Evolutionary conservation across 169 alveolate genomes (phyloP).

Genomic region (Cryptosporidium bovis): DNA sequence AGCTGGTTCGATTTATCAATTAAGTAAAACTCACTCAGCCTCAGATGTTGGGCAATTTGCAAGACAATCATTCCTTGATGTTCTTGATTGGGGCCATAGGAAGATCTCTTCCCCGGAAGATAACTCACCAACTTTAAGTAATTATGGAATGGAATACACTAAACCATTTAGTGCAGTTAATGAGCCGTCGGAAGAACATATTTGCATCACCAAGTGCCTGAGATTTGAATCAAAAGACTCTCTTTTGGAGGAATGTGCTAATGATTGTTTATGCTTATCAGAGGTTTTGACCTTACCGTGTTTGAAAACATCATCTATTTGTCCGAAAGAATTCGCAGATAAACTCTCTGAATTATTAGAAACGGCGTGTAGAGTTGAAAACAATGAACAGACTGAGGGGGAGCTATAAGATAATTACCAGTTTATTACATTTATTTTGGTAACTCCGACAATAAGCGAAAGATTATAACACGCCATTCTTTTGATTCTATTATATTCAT

Average conservation of each 20-base stretch:
- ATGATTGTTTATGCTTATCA: constrained; percentile 51
- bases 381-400: neutral
- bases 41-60: constrained; percentile 85
- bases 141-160: neutral
- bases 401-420: constrained; percentile 30
- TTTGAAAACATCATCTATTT: constrained; percentile 27
- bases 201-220: constrained; percentile 38
- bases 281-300: constrained; percentile 62
- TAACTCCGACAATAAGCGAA: constrained; percentile 17
- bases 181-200: neutral
- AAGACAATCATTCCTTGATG: constrained; percentile 86
- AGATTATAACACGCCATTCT: constrained; percentile 49
- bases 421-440: constrained; percentile 5
- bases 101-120: constrained; percentile 76
- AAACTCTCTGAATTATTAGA: constrained; percentile 20
- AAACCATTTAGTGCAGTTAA: neutral
- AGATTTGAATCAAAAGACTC: constrained; percentile 71
- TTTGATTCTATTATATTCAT: constrained; percentile 11
- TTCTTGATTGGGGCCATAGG: constrained; percentile 88
- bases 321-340: constrained; percentile 38
- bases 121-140: constrained; percentile 41
- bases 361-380: neutral
- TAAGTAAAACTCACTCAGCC: constrained; percentile 86
- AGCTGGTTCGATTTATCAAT: constrained; percentile 84
- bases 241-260: constrained; percentile 47